A percentile compares a stretch with the other conserved stretches of the same genome.
These are phyloP conservation scores for Trichopus zeylanicus DNA, from an alignment of 116 monocot species.

Conservation along the genomic window DNA sequence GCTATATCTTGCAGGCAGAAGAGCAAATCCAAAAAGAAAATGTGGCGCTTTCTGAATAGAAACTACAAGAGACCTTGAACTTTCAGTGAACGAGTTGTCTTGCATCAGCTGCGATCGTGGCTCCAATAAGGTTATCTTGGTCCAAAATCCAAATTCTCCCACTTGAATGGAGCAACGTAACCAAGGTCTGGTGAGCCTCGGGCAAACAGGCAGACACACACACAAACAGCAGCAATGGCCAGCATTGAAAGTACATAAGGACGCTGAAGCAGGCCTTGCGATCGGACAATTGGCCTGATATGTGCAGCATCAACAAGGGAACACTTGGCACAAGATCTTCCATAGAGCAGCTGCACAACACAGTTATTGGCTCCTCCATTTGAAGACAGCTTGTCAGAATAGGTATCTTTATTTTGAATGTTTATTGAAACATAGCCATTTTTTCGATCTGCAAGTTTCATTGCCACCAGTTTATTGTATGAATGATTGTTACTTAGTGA, in stretches of 20 bases:
- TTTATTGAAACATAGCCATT: slow-evolving; percentile 55
- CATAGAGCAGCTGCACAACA: not conserved
- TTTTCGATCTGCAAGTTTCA: slow-evolving; percentile 51
- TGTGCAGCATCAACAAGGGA: slow-evolving; percentile 19
- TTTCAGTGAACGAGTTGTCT: no score
- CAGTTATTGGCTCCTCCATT: slow-evolving; percentile 1
- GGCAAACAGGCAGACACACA: slow-evolving; percentile 87
- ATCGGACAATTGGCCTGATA: slow-evolving; percentile 7
- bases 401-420: slow-evolving; percentile 6
- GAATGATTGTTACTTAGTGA: slow-evolving; percentile 50
- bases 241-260: slow-evolving; percentile 79
- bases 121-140: slow-evolving; percentile 19
- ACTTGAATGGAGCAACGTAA: slow-evolving; percentile 53
- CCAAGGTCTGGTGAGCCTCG: slow-evolving; percentile 60
- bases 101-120: no score
- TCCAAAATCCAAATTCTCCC: slow-evolving; percentile 82
- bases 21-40: no score
- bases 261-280: slow-evolving; percentile 42
- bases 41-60: no score
- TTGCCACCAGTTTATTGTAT: slow-evolving; percentile 60
- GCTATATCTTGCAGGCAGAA: no score
- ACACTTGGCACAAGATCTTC: slow-evolving; percentile 40
- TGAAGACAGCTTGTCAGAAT: not conserved
- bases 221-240: slow-evolving; percentile 92
- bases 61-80: no score